phyloP scores from a whole-genome alignment of 768 basidiomycete genomes.

The Boletus subcaerulescens region DNA sequence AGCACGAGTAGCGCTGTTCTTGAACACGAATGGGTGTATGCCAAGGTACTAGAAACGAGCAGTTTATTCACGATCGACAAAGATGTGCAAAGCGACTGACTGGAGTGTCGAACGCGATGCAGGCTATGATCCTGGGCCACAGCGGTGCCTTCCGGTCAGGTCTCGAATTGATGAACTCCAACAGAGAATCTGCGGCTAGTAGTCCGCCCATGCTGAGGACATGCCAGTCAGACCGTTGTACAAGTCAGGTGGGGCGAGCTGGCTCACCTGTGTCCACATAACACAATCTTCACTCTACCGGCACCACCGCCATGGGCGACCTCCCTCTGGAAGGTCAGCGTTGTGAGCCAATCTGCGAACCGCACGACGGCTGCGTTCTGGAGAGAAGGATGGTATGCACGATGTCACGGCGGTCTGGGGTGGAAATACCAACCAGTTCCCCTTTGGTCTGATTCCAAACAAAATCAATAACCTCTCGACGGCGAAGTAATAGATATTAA shows the following conservation, averaged over 20 bases:
- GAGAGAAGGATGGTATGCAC: not conserved
- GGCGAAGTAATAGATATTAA: conserved; percentile 27
- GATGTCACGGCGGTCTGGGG: not conserved
- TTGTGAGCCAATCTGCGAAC: conserved; percentile 92
- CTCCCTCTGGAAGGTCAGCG: conserved; percentile 82
- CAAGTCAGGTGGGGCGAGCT: not conserved
- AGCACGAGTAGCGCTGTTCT: conserved; percentile 75
- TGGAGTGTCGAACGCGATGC: conserved; percentile 88
- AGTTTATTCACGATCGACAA: not conserved
- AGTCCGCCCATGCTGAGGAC: conserved; percentile 86
- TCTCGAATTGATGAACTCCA: conserved; percentile 66
- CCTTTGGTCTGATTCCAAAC: conserved; percentile 71
- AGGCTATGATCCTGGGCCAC: conserved; percentile 88
- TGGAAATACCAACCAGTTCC: conserved; percentile 60
- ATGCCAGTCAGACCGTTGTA: not conserved
- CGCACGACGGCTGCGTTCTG: conserved; percentile 78
- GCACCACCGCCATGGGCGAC: conserved; percentile 75
- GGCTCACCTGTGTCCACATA: conserved; percentile 84
- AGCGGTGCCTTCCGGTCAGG: conserved; percentile 64
- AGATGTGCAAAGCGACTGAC: conserved; percentile 40
- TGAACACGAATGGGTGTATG: conserved; percentile 81
- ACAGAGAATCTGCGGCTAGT: conserved; percentile 78
- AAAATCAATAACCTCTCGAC: conserved; percentile 11
- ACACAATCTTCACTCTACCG: conserved; percentile 68
- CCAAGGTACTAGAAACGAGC: conserved; percentile 68